Conservation (phyloP, 2,329 filamentous ascomycete species). For the Fusarium protoensiforme region DNA sequence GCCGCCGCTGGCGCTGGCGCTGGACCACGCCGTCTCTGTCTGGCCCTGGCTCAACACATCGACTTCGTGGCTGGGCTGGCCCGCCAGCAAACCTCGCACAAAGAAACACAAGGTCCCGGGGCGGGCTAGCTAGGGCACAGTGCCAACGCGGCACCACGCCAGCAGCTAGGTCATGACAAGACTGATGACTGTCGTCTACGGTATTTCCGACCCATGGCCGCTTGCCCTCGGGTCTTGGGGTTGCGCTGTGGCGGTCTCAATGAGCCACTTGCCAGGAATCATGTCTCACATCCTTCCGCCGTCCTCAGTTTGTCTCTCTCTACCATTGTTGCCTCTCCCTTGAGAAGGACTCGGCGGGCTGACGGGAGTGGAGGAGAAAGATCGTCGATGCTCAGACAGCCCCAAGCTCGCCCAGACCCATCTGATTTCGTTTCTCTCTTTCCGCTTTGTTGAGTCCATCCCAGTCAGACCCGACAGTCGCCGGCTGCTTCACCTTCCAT, state of each 20-base stretch:
- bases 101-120: slow-evolving; percentile 27
- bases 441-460: slow-evolving; percentile 22
- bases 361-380: slow-evolving; percentile 9
- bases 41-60: slow-evolving; percentile 12
- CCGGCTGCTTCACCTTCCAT: slow-evolving; percentile 30
- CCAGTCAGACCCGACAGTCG: slow-evolving; percentile 4
- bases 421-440: slow-evolving; percentile 12
- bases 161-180: slow-evolving; percentile 18
- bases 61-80: slow-evolving; percentile 34
- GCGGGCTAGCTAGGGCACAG: slow-evolving; percentile 25
- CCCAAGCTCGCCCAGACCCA: slow-evolving; percentile 20
- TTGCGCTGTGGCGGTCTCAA: slow-evolving; percentile 43
- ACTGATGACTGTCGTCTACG: slow-evolving; percentile 1
- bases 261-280: slow-evolving; percentile 37
- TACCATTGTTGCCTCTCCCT: slow-evolving; percentile 31
- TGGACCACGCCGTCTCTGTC: slow-evolving; percentile 23
- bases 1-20: slow-evolving; percentile 22
- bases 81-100: slow-evolving; percentile 36
- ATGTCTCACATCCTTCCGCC: slow-evolving; percentile 40
- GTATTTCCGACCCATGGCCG: slow-evolving; percentile 34
- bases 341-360: slow-evolving; percentile 33
- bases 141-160: slow-evolving; percentile 32
- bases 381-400: slow-evolving; percentile 19
- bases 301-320: slow-evolving; percentile 26
- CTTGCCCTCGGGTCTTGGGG: slow-evolving; percentile 33